Conservation (phyloP, 495 filamentous ascomycete genomes). For the Neurospora sp. region DNA sequence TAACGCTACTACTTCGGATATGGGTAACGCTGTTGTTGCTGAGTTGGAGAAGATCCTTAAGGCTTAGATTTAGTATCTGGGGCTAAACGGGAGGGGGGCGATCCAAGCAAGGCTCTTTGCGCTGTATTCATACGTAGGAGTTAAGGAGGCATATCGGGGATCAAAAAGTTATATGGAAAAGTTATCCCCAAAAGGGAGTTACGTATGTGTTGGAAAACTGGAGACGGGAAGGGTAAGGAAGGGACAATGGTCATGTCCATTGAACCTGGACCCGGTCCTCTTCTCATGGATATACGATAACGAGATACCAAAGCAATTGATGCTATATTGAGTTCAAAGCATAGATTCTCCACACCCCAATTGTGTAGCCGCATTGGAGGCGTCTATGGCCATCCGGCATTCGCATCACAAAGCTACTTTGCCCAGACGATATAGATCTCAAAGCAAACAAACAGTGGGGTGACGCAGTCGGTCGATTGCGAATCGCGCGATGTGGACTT, state of each 20-base stretch:
- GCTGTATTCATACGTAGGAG: not conserved
- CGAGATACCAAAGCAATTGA: not conserved
- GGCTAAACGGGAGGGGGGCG: not conserved
- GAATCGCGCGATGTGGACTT: not conserved
- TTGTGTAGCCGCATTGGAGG: not conserved
- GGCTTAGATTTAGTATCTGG: conserved; percentile 6
- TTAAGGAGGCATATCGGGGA: not conserved
- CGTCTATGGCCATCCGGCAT: not conserved
- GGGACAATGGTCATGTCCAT: not conserved
- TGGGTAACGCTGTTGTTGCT: conserved; percentile 71
- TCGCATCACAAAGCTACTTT: not conserved
- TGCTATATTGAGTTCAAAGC: not conserved
- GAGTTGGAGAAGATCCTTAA: conserved; percentile 52
- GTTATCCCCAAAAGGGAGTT: not conserved
- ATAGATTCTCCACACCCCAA: not conserved
- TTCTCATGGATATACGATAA: not conserved
- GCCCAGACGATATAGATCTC: not conserved
- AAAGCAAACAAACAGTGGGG: not conserved
- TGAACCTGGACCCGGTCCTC: not conserved
- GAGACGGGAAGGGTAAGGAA: not conserved
- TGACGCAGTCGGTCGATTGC: not conserved
- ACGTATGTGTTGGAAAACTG: not conserved
- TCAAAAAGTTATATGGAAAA: not conserved
- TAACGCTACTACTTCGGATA: conserved; percentile 55
- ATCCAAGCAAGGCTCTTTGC: not conserved